Conservation (phyloP, 164 flowering plant genomes). For the Paratinospora sagittata region DNA sequence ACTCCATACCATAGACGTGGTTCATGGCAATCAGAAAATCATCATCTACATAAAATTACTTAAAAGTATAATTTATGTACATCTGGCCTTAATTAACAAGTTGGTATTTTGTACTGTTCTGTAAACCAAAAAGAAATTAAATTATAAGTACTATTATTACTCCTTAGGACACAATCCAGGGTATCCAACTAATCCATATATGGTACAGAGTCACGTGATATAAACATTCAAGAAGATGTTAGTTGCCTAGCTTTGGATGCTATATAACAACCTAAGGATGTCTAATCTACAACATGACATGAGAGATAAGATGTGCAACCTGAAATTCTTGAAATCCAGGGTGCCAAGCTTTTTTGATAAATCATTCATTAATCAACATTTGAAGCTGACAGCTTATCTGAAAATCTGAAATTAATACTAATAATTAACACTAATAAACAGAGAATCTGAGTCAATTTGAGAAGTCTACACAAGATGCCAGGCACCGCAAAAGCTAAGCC, state of each 20-base stretch:
- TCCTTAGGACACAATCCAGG: not conserved
- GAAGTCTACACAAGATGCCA: not conserved
- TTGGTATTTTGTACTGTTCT: too few relatives aligned
- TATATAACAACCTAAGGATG: not conserved
- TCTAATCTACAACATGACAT: not conserved
- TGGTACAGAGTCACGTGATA: not conserved
- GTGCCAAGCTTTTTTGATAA: not conserved
- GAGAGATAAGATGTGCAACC: conserved; percentile 2
- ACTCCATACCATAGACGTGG: not conserved
- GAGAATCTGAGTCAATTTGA: too few relatives aligned
- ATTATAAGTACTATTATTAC: not conserved
- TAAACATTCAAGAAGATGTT: not conserved
- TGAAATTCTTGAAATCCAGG: not conserved
- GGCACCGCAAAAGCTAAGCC: too few relatives aligned
- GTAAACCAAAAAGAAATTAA: too few relatives aligned
- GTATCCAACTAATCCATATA: not conserved
- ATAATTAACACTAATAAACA: not conserved
- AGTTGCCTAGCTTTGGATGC: not conserved
- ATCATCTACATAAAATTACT: not conserved
- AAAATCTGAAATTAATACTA: too few relatives aligned
- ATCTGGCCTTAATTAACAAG: too few relatives aligned
- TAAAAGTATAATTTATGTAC: too few relatives aligned
- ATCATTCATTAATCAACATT: not conserved
- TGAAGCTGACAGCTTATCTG: not conserved
- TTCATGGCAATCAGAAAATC: not conserved